phyloP scores from a whole-genome alignment of 2,329 filamentous ascomycete species.

The Verticillium nonalfalfae region DNA sequence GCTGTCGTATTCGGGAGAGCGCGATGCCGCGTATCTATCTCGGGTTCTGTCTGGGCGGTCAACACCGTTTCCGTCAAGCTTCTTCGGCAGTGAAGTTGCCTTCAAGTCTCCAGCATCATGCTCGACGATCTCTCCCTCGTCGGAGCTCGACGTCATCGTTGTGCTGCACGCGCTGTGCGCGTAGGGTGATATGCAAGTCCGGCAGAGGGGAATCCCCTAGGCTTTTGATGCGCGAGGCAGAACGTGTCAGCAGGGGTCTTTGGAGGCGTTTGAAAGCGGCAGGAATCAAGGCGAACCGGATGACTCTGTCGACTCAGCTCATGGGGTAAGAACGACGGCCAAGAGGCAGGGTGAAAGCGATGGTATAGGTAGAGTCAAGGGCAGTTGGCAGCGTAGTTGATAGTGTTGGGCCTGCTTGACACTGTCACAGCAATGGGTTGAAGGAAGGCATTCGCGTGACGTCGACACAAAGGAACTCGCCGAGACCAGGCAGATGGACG shows the following conservation, averaged over 20 bases:
- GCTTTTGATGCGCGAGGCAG: slow-evolving; percentile 8
- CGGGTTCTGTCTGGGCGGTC: slow-evolving; percentile 84
- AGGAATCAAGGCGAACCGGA: slow-evolving; percentile 15
- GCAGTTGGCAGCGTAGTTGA: background rate
- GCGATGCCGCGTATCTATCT: slow-evolving; percentile 48
- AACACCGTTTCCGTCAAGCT: slow-evolving; percentile 75
- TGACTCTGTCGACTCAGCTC: slow-evolving; percentile 13
- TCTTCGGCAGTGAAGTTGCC: slow-evolving; percentile 80
- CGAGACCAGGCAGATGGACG: no score
- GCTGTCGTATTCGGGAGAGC: slow-evolving; percentile 47
- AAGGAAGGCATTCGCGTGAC: slow-evolving; percentile 3
- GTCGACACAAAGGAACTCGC: background rate
- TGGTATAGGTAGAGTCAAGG: background rate
- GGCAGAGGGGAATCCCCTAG: slow-evolving; percentile 10
- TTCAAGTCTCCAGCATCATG: slow-evolving; percentile 59
- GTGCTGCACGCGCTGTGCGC: background rate
- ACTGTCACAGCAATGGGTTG: slow-evolving; percentile 6
- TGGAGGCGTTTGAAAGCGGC: slow-evolving; percentile 5
- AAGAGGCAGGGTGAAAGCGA: background rate
- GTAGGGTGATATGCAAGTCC: background rate
- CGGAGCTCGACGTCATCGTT: slow-evolving; percentile 51
- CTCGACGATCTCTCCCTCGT: slow-evolving; percentile 84
- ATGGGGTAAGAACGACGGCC: slow-evolving; percentile 4
- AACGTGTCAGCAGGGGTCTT: slow-evolving; percentile 13
- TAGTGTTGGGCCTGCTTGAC: background rate